phyloP scores from a whole-genome alignment of 129 eudicot genomes.

The Arctium minus region DNA sequence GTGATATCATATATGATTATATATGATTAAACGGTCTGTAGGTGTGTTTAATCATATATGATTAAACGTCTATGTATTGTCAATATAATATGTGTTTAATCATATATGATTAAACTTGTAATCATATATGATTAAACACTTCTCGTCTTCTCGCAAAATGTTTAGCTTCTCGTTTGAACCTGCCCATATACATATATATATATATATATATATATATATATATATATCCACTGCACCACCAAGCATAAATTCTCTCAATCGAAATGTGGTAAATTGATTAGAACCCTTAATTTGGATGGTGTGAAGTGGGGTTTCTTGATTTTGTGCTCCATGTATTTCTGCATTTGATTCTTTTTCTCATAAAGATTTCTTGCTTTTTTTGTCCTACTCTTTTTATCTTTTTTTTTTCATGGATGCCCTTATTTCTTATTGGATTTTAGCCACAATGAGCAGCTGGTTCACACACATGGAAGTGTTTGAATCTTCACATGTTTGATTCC shows the following conservation, averaged over 20 bases:
- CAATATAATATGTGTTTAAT: too few species aligned
- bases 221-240: slow-evolving; percentile 37
- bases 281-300: slow-evolving; percentile 26
- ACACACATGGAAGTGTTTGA: slow-evolving; percentile 40
- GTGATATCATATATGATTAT: too few species aligned
- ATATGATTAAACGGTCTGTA: too few species aligned
- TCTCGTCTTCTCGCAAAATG: too few species aligned
- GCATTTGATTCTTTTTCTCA: slow-evolving; percentile 34
- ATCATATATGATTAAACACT: too few species aligned
- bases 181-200: too few species aligned
- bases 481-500: slow-evolving; percentile 54
- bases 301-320: slow-evolving; percentile 18
- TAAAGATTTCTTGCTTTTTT: not conserved
- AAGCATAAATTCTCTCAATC: slow-evolving; percentile 54
- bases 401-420: slow-evolving; percentile 31
- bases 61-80: too few species aligned
- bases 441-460: slow-evolving; percentile 68
- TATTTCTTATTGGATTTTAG: slow-evolving; percentile 18
- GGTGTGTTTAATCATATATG: too few species aligned
- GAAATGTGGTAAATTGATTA: slow-evolving; percentile 25
- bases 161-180: too few species aligned
- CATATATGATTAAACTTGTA: too few species aligned
- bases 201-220: not conserved
- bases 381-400: slow-evolving; percentile 21
- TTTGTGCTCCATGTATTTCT: slow-evolving; percentile 30